Evolutionary conservation across 179 eudicot species (phyloP), one percentile per base, ranked within the genome.

Genomic region (Beta corolliflora): DNA sequence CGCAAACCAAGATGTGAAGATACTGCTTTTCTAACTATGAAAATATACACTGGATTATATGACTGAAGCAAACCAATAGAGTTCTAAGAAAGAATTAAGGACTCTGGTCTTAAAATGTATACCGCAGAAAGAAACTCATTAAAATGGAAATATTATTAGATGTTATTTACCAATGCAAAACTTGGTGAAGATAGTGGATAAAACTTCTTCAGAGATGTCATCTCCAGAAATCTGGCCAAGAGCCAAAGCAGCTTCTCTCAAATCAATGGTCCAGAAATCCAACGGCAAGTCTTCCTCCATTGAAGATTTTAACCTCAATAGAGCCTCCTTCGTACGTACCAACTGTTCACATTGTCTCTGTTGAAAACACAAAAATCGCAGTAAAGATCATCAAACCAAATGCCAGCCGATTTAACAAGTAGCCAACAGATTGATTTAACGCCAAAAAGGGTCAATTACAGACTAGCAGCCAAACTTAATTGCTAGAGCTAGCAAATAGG

Each of bases 271-370:
- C 99, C 99, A 96, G 77, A 96, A 96, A 67, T 96, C 98, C 0
- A 92, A 85, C 3, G 99, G 97, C 70, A 92, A 81, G 45, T 90
- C 93, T 77, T 96, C 92, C 65, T 91, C 89, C 75, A 96, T 94
- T 0, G 98, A 91, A 5, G 88, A 82, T 82, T 86, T 91, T 80
- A 96, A 74, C 86, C 99, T 89, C 61, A 81, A 31, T 52, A 97
- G 80, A 45, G 98, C 97, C 82, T 97, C 99, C 90, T 91, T 94
- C 45, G 95, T 88, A 14, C 98, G 93, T 76, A 94, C 82, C 77
- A 97, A 92, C 86, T 97, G 99, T 86, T 93, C 97, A 59, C 93
- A 91, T 85, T 97, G 98, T 83, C 99, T 92, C 98, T 94, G 93
- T 74, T 44, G 45, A 78, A 46, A 75, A 70, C 11, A 19, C 50